Evolutionary conservation across 352 stramenopile genomes (phyloP), one percentile per base, ranked within the genome.

Genomic region (Phytophthora cactorum): DNA sequence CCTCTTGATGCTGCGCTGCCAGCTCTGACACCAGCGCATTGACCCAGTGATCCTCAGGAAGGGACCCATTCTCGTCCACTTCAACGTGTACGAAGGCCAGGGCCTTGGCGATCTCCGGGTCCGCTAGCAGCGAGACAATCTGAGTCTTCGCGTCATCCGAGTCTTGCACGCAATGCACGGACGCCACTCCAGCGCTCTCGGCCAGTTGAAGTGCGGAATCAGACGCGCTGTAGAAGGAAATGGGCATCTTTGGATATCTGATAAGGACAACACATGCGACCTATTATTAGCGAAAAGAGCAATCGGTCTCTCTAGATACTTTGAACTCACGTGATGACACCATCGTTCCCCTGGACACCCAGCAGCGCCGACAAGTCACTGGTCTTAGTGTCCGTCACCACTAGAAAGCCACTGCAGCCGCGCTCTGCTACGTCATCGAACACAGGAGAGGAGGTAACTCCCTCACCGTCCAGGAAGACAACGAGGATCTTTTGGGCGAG

Each of bases 241-340:
- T 70, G 4, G 86, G 83, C 59, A 91, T 73, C 58, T 82, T 83
- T 7, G 78, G 80, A 51, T 81, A 91, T 50, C 85, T 93, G 53
- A 50, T 52, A 11, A 51, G 51, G 8, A 7, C 22, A 7, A 54
- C n/a, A 54, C 14, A 27, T 12, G 49, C 0, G 4, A 54, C 15
- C 29, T 41, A 54, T 54, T 27, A 14, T 28, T 43, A 43, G 28
- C 12, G 17, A 29, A 39, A 43, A 43, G 27, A 38, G 15, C 12
- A 28, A 28, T 27, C 2, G 28, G 5, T 28, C 29, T 10, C 8
- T 53, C 6, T 34, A 8, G 17, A 52, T 65, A 14, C 41, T 47
- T 58, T 52, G 17, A 52, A 77, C 66, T 58, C 59, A 81, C 78
- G 69, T 72, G 32, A 85, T 66, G 1, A 41, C 41, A 34, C 34